Base-by-base conservation (phyloP, 768 basidiomycete genomes). In the Lactarius hatsudake region DNA sequence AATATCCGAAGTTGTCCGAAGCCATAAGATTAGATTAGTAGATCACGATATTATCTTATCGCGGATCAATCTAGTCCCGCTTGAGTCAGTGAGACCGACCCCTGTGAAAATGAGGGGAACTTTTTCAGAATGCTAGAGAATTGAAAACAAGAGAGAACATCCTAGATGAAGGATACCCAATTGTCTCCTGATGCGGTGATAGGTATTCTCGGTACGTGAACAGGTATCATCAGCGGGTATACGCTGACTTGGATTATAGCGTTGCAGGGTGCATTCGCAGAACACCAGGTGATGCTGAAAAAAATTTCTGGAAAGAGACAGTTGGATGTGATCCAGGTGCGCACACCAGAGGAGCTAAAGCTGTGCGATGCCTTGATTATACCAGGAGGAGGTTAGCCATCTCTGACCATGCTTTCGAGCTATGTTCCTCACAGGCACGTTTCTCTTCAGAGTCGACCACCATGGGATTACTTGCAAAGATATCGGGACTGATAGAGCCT, bases 231-330 rank as follows among this genome's bases (percentile, higher is more conserved):
- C 40, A 13, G 34, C 30, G 17, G 17, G 38, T 28, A 38, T 13
- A 40, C 26, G 6, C 18, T 56, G 64, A 62, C 70, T 42, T n/a
- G 17, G 20, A 30, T 23, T 34, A 30, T 73, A 94, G 96, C 96
- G 43, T 83, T 98, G 48, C 96, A 97, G 76, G 96, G 96, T 54
- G 94, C 94, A 10, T 97, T 98, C 75, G 81, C 84, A 18, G 96
- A 98, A 78, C 96, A 98, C 76, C 84, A 91, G 75, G 77, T 79
- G 34, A 86, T 86, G 69, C 83, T 94, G 36, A 83, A 89, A 74
- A 84, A 83, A 73, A 76, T 87, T 64, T 77, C 81, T 34, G 73
- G 82, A 28, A 79, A 80, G 69, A 74, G 76, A 48, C 81, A 77
- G 68, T 76, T 89, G 66, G 74, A 72, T 43, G 79, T 84, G 48